These are phyloP conservation scores for Tephrocybe sp. DNA, from an alignment of 768 basidiomycete genomes.

Conservation along the genomic window DNA sequence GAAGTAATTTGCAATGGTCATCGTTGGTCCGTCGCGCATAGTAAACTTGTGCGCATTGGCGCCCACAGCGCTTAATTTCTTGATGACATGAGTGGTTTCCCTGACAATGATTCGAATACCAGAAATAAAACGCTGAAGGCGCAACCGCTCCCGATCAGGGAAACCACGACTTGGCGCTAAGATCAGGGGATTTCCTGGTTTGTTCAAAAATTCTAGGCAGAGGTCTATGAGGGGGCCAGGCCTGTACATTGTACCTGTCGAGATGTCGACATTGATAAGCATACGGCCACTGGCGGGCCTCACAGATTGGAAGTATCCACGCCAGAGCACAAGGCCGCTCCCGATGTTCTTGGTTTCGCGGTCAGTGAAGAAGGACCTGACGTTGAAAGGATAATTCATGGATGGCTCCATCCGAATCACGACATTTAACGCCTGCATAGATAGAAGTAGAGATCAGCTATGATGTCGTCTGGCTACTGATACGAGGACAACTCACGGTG, in stretches of 20 bases:
- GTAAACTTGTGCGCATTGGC: conserved; percentile 55
- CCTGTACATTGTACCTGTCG: conserved; percentile 71
- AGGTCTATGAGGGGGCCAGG: conserved; percentile 50
- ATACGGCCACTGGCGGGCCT: conserved; percentile 59
- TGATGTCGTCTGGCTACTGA: neutral
- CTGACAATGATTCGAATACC: conserved; percentile 43
- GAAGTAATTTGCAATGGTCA: conserved; percentile 65
- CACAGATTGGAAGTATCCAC: conserved; percentile 73
- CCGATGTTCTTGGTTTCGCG: conserved; percentile 48
- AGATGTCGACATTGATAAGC: conserved; percentile 69
- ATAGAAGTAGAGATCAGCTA: neutral
- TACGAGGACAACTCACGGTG: conserved; percentile 37
- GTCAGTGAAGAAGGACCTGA: conserved; percentile 70
- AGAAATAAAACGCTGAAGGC: conserved; percentile 53
- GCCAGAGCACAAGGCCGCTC: conserved; percentile 59
- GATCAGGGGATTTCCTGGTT: conserved; percentile 23
- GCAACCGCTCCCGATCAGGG: conserved; percentile 53
- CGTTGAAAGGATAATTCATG: conserved; percentile 63
- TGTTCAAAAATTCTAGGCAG: conserved; percentile 47
- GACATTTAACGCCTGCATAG: conserved; percentile 67
- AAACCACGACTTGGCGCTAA: conserved; percentile 41
- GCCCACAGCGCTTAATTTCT: conserved; percentile 51
- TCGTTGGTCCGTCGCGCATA: conserved; percentile 50
- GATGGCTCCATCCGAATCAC: conserved; percentile 71
- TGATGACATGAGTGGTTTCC: conserved; percentile 56